These are phyloP conservation scores for Hemisphaericaspora nanyangensis DNA, from an alignment of 805 yeast species.

Conservation along the genomic window DNA sequence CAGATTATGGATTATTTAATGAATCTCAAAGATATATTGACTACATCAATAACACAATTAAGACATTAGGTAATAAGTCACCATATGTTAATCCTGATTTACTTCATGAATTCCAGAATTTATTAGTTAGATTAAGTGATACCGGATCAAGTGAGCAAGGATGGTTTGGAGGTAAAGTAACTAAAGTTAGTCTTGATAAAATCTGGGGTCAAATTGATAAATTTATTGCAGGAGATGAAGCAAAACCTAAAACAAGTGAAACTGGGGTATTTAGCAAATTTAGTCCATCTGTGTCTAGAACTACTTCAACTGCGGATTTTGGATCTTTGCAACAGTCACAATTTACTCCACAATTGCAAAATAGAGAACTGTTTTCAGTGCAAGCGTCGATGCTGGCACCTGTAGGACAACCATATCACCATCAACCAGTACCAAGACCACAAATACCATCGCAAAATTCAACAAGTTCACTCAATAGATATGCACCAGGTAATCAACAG, in stretches of 20 bases:
- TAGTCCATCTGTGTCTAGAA: conserved; percentile 66
- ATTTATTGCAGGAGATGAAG: conserved; percentile 80
- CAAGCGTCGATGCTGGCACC: neutral
- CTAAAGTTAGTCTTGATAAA: conserved; percentile 68
- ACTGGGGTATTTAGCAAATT: conserved; percentile 67
- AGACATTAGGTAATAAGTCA: conserved; percentile 26
- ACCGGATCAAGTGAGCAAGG: conserved; percentile 44
- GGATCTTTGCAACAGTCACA: conserved; percentile 14
- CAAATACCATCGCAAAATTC: conserved; percentile 2
- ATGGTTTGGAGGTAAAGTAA: conserved; percentile 63
- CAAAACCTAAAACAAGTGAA: conserved; percentile 30
- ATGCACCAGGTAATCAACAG: conserved; percentile 5
- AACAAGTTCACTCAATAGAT: neutral
- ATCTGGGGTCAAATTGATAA: conserved; percentile 89
- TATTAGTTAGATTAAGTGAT: conserved; percentile 47
- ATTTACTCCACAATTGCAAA: neutral
- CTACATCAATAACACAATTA: conserved; percentile 31
- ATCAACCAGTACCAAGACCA: neutral
- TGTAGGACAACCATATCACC: neutral
- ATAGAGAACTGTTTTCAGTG: neutral
- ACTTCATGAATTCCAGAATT: conserved; percentile 28
- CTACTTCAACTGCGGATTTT: conserved; percentile 37
- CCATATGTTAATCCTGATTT: conserved; percentile 22
- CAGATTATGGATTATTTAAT: conserved; percentile 58
- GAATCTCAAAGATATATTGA: conserved; percentile 68